Evolutionary conservation across 2,329 filamentous ascomycete species (phyloP).

Genomic region (Nemania diffusa): DNA sequence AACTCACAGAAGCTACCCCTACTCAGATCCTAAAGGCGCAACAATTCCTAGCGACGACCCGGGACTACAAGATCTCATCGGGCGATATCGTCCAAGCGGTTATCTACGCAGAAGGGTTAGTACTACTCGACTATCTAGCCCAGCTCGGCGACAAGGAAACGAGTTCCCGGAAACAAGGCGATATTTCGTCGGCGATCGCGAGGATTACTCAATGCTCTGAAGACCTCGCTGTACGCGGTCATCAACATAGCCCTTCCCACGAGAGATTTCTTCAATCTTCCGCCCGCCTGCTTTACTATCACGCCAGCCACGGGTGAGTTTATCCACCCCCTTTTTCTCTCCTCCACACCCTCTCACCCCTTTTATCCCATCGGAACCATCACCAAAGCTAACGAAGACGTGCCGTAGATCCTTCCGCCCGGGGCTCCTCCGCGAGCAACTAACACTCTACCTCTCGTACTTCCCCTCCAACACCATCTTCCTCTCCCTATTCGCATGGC

Average conservation of each 20-base stretch:
- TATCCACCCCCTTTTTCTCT: not conserved
- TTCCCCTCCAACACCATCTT: slow-evolving; percentile 85
- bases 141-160: slow-evolving; percentile 55
- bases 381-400: slow-evolving; percentile 28
- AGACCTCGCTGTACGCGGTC: slow-evolving; percentile 54
- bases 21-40: slow-evolving; percentile 62
- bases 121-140: slow-evolving; percentile 75
- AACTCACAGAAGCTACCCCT: slow-evolving; percentile 46
- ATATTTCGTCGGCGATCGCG: slow-evolving; percentile 62
- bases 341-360: not conserved
- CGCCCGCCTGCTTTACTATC: slow-evolving; percentile 72
- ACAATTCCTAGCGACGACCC: slow-evolving; percentile 62
- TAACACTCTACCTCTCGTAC: slow-evolving; percentile 67
- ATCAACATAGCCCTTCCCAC: slow-evolving; percentile 53
- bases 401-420: slow-evolving; percentile 71
- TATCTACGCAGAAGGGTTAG: slow-evolving; percentile 69
- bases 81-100: slow-evolving; percentile 61
- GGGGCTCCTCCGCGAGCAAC: slow-evolving; percentile 68
- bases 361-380: not conserved
- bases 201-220: slow-evolving; percentile 55
- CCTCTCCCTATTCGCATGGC: slow-evolving; percentile 76
- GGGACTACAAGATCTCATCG: slow-evolving; percentile 66
- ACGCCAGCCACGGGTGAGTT: slow-evolving; percentile 68
- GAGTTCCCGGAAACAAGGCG: slow-evolving; percentile 61
- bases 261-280: slow-evolving; percentile 77